phyloP scores from a whole-genome alignment of 306 rosid species.

The Vigna radiata region DNA sequence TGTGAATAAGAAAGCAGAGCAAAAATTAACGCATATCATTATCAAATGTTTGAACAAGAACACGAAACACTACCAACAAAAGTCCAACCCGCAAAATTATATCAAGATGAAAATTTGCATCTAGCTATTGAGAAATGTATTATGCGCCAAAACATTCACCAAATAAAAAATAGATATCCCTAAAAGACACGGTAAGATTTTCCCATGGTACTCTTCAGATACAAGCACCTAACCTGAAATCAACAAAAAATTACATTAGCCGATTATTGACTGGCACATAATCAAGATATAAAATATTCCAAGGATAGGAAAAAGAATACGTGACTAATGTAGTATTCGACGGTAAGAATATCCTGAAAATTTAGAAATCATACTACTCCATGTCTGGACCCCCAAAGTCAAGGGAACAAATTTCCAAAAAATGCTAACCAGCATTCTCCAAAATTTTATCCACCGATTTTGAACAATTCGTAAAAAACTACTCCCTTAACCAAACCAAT shows the following conservation, averaged over 20 bases:
- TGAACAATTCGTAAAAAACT: not conserved
- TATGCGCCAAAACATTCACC: slow-evolving; percentile 4
- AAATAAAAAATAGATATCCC: not conserved
- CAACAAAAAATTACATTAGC: not conserved
- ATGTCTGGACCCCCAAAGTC: not conserved
- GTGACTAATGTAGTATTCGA: not conserved
- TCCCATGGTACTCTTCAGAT: slow-evolving; percentile 78
- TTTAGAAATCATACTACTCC: too few species aligned
- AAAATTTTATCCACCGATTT: not conserved
- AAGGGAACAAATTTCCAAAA: not conserved
- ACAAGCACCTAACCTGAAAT: slow-evolving; percentile 69
- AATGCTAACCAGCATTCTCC: not conserved
- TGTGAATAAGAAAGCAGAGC: not conserved
- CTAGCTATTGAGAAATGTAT: slow-evolving; percentile 31
- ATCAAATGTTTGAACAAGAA: slow-evolving; percentile 19
- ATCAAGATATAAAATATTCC: not conserved
- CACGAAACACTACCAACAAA: not conserved
- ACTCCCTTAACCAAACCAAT: too few species aligned
- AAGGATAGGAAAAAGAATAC: not conserved
- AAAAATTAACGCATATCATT: not conserved
- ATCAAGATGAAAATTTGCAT: slow-evolving; percentile 16
- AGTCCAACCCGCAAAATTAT: slow-evolving; percentile 17
- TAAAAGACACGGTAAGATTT: slow-evolving; percentile 66
- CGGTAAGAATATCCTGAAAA: not conserved
- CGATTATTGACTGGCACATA: not conserved